Base-by-base conservation (phyloP, 2,329 filamentous ascomycete species). In the Penicillium psychrosexuale region DNA sequence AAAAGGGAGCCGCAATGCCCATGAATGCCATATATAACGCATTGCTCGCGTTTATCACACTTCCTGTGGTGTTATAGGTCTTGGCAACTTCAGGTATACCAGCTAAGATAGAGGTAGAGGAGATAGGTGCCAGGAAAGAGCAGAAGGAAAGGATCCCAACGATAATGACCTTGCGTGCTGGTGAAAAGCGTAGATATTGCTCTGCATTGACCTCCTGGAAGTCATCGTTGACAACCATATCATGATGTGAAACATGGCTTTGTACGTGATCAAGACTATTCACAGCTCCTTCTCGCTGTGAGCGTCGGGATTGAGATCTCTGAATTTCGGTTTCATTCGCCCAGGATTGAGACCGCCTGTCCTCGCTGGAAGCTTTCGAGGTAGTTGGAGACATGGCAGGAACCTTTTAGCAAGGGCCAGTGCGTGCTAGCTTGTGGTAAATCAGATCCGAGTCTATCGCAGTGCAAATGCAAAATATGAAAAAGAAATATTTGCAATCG, bases 1-100 rank as follows among this genome's bases (percentile, higher is more conserved):
- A 92, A 51, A 91, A 81, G 9, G 85, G 80, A 1, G 88, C 84
- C 13, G 81, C 83, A 5, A 90, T 53, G 0, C 86, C 88, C 88
- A 91, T 92, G 62, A 87, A 85, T 5, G 86, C 71, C 76, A 90
- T 81, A 62, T 90, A 90, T n/a, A 87, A 72, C 0, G 89, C 88
- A 72, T 92, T 93, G 66, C 82, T 86, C 42, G 88, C 72, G 66
- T 90, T 89, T 68, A 92, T 85, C 53, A 91, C 81, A 9, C 82
- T 82, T 5, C 85, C 86, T 0, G 82, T 87, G 0, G 86, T 90
- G 37, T 77, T 60, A 67, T 83, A 90, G 8, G 83, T 84, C 4
- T 68, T 69, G 1, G 88, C 87, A 5, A 93, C 85, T 69, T 93
- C 89, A 1, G 89, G 88, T 1, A 88, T 83, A 2, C 88, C 89